Base-by-base conservation (phyloP, 1,284 basidiomycete genomes). In the Moesziomyces parantarcticus region DNA sequence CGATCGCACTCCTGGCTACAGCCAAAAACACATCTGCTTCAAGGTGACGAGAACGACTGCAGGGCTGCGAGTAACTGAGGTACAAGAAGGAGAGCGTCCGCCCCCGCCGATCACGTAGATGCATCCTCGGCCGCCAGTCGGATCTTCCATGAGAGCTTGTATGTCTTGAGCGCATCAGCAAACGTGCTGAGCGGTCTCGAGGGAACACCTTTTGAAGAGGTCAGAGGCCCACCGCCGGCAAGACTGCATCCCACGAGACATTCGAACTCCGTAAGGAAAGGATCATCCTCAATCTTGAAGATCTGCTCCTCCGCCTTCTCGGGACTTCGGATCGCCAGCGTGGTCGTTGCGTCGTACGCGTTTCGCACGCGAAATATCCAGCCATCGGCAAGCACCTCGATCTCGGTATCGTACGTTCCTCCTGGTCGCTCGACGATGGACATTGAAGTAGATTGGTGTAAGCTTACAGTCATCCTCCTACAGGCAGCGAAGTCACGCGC, bases 81-180 rank as follows among this genome's bases (percentile, higher is more conserved):
- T 13, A 13, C 29, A 5, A 32, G 11, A 13, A 32, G 1, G 29
- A 32, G 21, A 23, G n/a, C 10, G 8, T 22, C 8, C 6, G 42
- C 40, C 29, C 49, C 14, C 32, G 9, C 20, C 16, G 23, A 41
- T 22, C 34, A 39, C 22, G 50, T 18, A 46, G 50, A 47, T 5
- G 40, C 43, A 13, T 67, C 59, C 58, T 81, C 79, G 22, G 65
- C 71, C 13, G 76, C 75, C 23, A 66, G 50, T 29, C 80, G 75
- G 50, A 81, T 79, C 32, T 67, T 62, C 79, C 79, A 81, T 2
- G 79, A 80, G 3, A 81, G 61, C 51, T 75, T 76, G 61, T 80
- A 81, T 22, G 79, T 80, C 71, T 74, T 69, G 29, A 71, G 71
- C 6, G 77, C 80, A 39, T 81, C 79, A 21, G 67, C 69, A 65